Base-by-base conservation (phyloP, 495 filamentous ascomycete genomes). In the Aspergillus olivimuriae region DNA sequence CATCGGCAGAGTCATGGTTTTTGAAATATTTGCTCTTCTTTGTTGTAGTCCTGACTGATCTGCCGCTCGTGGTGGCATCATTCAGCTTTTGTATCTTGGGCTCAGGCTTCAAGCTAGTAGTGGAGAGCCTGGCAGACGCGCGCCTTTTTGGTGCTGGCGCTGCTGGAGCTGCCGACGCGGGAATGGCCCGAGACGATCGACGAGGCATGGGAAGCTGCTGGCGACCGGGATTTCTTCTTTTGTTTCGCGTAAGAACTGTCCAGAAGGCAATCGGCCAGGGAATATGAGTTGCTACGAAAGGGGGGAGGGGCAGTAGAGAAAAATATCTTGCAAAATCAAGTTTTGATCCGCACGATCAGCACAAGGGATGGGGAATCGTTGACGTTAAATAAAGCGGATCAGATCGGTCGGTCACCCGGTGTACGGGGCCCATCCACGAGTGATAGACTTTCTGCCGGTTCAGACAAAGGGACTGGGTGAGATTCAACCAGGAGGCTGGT, bases 11-110 rank as follows among this genome's bases (percentile, higher is more conserved):
- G 28, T 57, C 46, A n/a, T 58, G 52, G 30, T 59, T 57, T 41
- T 72, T 56, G 44, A 82, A 80, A 50, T 81, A 81, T 46, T 75
- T 73, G 62, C 73, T 80, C 57, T 73, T 79, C 50, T 70, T 76
- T 21, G 72, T 57, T 17, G 78, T 81, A 21, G 68, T 58, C 44
- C 68, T 77, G 5, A 52, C 53, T 2, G 52, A 31, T 20, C 46
- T 55, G 24, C 48, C 42, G 26, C 53, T 45, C 15, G 58, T n/a
- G 37, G 55, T 51, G 20, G 55, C 51, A 19, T 51, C 40, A 15
- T 74, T 73, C 34, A 67, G 57, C 47, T 74, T 77, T 61, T 76
- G 56, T 46, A 58, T 58, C 46, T 66, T 70, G 41, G 60, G 44
- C 43, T 57, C 62, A n/a, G 46, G 43, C 34, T 57, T 54, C 47